Percentiles rank a stretch among this genome's conserved stretches.
Evolutionary conservation across 2,329 filamentous ascomycete genomes (phyloP).

Genomic region (Neobulgaria alba): DNA sequence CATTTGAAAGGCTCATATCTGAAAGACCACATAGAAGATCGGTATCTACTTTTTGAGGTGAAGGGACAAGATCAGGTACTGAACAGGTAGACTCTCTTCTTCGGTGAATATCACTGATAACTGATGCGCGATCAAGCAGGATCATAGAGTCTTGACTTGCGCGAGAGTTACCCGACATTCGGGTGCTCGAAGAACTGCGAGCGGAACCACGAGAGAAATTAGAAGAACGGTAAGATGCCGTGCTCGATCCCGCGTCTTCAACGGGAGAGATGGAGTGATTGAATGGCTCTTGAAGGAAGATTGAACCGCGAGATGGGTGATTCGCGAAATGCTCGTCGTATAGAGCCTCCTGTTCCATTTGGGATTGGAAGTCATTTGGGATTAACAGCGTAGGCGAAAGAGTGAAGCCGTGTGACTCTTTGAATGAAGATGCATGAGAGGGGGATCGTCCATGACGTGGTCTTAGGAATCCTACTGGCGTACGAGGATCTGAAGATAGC

Average conservation of each 20-base stretch:
- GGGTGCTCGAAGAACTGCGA: constrained; percentile 23
- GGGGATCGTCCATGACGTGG: constrained; percentile 18
- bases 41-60: constrained; percentile 1
- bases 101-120: constrained; percentile 17
- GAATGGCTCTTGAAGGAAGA: constrained; percentile 21
- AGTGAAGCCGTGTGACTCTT: constrained; percentile 49
- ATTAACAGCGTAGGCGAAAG: constrained; percentile 56
- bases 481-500: constrained; percentile 20
- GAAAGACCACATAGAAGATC: neutral
- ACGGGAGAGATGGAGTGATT: constrained; percentile 21
- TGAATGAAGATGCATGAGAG: constrained; percentile 44
- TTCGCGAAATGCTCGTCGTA: constrained; percentile 23
- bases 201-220: constrained; percentile 24
- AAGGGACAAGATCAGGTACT: constrained; percentile 28
- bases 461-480: constrained; percentile 20
- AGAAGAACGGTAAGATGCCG: constrained; percentile 26
- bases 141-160: constrained; percentile 25
- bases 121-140: constrained; percentile 15
- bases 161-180: constrained; percentile 20
- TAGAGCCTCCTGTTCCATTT: constrained; percentile 35
- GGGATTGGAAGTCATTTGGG: constrained; percentile 48
- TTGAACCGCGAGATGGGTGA: constrained; percentile 14
- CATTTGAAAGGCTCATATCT: constrained; percentile 6
- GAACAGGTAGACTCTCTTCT: constrained; percentile 24
- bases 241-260: constrained; percentile 25